Evolutionary conservation across 345 rosid species (phyloP).

Genomic region (Combretum micranthum): DNA sequence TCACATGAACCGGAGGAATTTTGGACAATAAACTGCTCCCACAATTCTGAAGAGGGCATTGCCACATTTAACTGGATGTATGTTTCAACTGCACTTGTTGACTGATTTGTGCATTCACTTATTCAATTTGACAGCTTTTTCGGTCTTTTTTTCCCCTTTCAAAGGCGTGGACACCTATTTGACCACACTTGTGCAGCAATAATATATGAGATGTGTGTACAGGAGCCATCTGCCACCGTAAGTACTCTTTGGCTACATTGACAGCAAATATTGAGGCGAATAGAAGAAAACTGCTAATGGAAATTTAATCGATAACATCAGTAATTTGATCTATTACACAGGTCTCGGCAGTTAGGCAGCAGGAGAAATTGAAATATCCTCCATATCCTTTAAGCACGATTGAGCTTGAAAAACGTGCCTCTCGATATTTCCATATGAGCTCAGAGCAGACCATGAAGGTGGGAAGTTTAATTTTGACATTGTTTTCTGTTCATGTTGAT

Average conservation of each 20-base stretch:
- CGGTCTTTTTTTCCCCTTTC: constrained; percentile 16
- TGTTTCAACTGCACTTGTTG: constrained; percentile 9
- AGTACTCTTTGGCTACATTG: constrained; percentile 23
- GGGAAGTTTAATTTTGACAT: constrained; percentile 1
- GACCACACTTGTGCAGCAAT: constrained; percentile 71
- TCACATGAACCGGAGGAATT: constrained; percentile 96
- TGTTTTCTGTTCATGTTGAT: background rate
- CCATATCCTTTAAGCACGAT: constrained; percentile 92
- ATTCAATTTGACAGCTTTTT: constrained; percentile 9
- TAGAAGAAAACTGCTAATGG: background rate
- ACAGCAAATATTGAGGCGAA: too few species aligned
- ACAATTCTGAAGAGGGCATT: constrained; percentile 65
- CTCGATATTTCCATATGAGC: constrained; percentile 87
- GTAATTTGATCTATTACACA: constrained; percentile 13
- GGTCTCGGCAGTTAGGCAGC: constrained; percentile 79
- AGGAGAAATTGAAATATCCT: constrained; percentile 76
- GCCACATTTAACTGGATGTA: constrained; percentile 91
- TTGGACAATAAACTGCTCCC: constrained; percentile 87
- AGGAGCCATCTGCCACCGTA: constrained; percentile 83
- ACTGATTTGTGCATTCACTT: constrained; percentile 1
- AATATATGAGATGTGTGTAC: constrained; percentile 88
- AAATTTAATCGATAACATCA: constrained; percentile 2
- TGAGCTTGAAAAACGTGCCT: constrained; percentile 96
- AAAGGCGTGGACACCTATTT: constrained; percentile 94
- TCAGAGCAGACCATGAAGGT: constrained; percentile 98